Conservation (phyloP, 495 filamentous ascomycete species). For the Penicillium tannophilum region DNA sequence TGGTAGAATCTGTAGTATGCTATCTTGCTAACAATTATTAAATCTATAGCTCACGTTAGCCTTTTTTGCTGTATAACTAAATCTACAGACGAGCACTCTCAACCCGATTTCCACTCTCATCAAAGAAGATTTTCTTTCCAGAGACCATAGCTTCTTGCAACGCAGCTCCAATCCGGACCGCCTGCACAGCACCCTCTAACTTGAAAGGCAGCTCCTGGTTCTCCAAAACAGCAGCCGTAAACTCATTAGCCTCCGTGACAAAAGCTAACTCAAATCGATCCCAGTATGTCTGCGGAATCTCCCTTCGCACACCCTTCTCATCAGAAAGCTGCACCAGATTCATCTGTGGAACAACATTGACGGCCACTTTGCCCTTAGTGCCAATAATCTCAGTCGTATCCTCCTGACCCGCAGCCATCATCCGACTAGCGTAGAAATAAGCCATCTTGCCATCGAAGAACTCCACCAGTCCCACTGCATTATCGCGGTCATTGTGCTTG, state of each 20-base stretch:
- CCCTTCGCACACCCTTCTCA: slow-evolving; percentile 48
- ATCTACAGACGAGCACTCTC: slow-evolving; percentile 18
- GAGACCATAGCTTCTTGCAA: slow-evolving; percentile 60
- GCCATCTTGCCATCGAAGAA: slow-evolving; percentile 61
- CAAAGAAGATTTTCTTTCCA: slow-evolving; percentile 61
- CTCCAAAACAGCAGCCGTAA: slow-evolving; percentile 56
- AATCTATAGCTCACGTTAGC: no score
- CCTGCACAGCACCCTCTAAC: slow-evolving; percentile 56
- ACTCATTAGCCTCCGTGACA: slow-evolving; percentile 64
- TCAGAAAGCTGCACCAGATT: slow-evolving; percentile 58
- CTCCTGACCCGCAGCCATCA: slow-evolving; percentile 64
- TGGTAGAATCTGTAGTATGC: no score
- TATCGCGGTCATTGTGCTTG: slow-evolving; percentile 59
- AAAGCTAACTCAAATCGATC: slow-evolving; percentile 65
- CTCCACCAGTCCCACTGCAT: slow-evolving; percentile 62
- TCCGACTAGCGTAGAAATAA: slow-evolving; percentile 59
- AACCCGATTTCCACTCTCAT: slow-evolving; percentile 47
- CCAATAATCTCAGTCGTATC: slow-evolving; percentile 66
- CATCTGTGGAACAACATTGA: slow-evolving; percentile 55
- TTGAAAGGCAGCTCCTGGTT: slow-evolving; percentile 54
- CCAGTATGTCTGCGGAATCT: slow-evolving; percentile 61
- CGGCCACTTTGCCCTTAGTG: slow-evolving; percentile 58
- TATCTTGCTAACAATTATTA: no score
- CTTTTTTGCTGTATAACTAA: no score
- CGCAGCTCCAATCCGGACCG: slow-evolving; percentile 61